These are phyloP conservation scores for Sicyos baderoa DNA, from an alignment of 306 rosid genomes.

Conservation along the genomic window DNA sequence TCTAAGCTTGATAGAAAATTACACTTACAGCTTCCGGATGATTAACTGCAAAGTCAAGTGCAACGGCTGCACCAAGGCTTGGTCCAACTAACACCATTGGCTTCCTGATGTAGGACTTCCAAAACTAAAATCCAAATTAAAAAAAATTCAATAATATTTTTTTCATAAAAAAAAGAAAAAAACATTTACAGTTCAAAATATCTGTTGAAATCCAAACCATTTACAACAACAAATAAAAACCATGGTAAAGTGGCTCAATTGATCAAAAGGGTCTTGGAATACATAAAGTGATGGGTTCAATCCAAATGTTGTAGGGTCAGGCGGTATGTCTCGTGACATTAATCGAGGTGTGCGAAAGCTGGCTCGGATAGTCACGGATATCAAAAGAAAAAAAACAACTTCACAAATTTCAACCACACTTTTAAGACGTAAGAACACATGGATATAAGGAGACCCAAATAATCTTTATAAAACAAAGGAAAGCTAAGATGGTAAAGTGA, in stretches of 20 bases:
- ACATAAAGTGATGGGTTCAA: too few species aligned
- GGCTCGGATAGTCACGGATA: too few species aligned
- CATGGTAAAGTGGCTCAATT: too few species aligned
- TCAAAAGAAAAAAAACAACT: too few species aligned
- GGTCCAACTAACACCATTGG: conserved; percentile 93
- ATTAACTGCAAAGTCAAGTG: conserved; percentile 72
- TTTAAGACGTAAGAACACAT: neutral
- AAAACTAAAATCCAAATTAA: conserved; percentile 42
- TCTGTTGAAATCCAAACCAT: conserved; percentile 12
- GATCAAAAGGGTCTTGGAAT: too few species aligned
- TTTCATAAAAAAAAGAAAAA: too few species aligned
- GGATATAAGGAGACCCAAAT: neutral
- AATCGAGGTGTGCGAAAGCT: too few species aligned
- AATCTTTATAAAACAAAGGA: neutral
- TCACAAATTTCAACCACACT: neutral
- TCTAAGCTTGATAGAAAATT: neutral
- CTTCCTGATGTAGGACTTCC: conserved; percentile 68
- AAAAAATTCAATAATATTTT: conserved; percentile 10
- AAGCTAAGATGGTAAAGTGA: neutral
- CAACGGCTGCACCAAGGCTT: conserved; percentile 95
- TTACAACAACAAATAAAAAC: neutral
- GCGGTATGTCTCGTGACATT: too few species aligned
- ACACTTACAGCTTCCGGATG: conserved; percentile 83
- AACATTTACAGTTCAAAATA: neutral
- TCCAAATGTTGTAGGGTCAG: too few species aligned